Conservation (phyloP, 176 grass and related monocot genomes). For the Aechmea fasciata region DNA sequence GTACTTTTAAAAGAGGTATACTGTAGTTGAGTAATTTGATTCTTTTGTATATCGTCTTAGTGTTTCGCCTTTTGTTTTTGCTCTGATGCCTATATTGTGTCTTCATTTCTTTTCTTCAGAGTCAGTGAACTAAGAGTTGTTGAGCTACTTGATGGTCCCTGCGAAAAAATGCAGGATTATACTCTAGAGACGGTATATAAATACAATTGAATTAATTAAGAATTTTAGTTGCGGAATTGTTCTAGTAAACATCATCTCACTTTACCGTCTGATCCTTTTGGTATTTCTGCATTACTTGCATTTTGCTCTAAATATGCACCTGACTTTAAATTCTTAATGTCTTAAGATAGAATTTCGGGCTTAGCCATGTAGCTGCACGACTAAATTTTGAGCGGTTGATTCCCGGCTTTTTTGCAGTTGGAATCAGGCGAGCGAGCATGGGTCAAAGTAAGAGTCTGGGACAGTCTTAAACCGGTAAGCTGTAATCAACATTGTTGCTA, state of each 20-base stretch:
- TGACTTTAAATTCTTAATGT: not conserved
- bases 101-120: slow-evolving; percentile 38
- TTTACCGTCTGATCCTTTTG: not conserved
- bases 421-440: slow-evolving; percentile 64
- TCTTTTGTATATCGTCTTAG: not conserved
- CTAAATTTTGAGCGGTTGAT: slow-evolving; percentile 15
- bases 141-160: slow-evolving; percentile 87
- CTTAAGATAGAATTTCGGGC: not conserved
- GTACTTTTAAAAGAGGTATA: no score
- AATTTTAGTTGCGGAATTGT: not conserved
- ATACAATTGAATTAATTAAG: no score
- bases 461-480: slow-evolving; percentile 51
- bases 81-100: not conserved
- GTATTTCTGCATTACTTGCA: not conserved
- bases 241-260: not conserved
- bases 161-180: slow-evolving; percentile 74
- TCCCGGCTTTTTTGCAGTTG: slow-evolving; percentile 32
- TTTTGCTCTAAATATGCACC: not conserved
- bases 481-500: not conserved
- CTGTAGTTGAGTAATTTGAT: no score
- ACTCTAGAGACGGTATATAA: slow-evolving; percentile 52
- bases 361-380: not conserved
- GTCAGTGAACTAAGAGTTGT: slow-evolving; percentile 83
- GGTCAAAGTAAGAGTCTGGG: slow-evolving; percentile 78
- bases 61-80: slow-evolving; percentile 7